Conservation (phyloP, 2,329 filamentous ascomycete genomes). For the Arthrobotrys conoides region DNA sequence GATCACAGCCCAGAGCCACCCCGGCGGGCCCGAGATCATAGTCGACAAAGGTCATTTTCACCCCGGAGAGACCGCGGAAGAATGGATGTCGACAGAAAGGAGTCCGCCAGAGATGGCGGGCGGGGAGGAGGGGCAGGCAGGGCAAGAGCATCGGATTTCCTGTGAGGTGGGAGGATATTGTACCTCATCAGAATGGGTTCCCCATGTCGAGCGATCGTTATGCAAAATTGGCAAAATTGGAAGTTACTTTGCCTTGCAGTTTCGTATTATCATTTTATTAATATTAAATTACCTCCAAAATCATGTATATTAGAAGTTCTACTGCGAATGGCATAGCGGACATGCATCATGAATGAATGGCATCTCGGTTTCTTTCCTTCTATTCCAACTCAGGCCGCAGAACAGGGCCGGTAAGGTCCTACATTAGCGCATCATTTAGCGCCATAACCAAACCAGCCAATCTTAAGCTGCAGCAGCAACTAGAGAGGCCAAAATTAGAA, state of each 20-base stretch:
- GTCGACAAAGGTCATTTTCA: slow-evolving; percentile 50
- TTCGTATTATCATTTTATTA: slow-evolving; percentile 11
- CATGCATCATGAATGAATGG: slow-evolving; percentile 20
- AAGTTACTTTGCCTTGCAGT: slow-evolving; percentile 8
- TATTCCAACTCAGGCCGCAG: background rate
- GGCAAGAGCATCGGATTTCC: slow-evolving; percentile 64
- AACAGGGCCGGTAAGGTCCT: slow-evolving; percentile 23
- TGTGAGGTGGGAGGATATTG: slow-evolving; percentile 51
- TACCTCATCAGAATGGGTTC: slow-evolving; percentile 25
- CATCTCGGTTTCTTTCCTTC: slow-evolving; percentile 10
- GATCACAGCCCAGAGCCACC: slow-evolving; percentile 30
- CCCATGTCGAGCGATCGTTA: slow-evolving; percentile 14
- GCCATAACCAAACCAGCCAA: slow-evolving; percentile 43
- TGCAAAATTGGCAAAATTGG: slow-evolving; percentile 11
- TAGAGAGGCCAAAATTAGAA: slow-evolving; percentile 51
- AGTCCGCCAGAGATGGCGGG: slow-evolving; percentile 58
- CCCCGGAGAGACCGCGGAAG: slow-evolving; percentile 37
- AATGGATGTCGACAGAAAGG: slow-evolving; percentile 60
- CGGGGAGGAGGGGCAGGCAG: slow-evolving; percentile 60
- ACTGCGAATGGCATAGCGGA: slow-evolving; percentile 24
- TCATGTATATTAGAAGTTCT: slow-evolving; percentile 36
- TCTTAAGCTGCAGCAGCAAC: slow-evolving; percentile 22
- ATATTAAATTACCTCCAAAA: slow-evolving; percentile 28
- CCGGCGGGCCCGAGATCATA: slow-evolving; percentile 49
- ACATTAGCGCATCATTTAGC: slow-evolving; percentile 51